These are phyloP conservation scores for Coemansia sp. DNA, from an alignment of 192 early-diverging fungal genomes.

Conservation along the genomic window DNA sequence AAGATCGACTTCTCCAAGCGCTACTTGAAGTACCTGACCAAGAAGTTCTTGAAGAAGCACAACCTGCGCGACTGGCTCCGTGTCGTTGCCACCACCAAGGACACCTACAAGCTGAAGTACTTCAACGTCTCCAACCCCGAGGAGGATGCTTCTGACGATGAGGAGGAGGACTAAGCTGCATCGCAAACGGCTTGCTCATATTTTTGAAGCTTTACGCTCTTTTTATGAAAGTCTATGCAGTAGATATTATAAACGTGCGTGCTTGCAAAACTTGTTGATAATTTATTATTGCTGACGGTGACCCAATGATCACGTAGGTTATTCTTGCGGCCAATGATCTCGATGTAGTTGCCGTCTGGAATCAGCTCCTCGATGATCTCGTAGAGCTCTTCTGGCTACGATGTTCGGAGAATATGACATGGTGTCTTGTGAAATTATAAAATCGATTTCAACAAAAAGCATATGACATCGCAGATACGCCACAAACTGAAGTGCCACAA, in stretches of 20 bases:
- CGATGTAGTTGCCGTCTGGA: conserved; percentile 88
- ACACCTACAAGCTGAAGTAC: conserved; percentile 95
- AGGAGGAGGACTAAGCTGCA: conserved; percentile 49
- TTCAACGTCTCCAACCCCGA: conserved; percentile 62
- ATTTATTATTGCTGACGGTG: conserved; percentile 79
- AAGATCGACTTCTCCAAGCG: conserved; percentile 91
- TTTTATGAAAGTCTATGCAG: conserved; percentile 9
- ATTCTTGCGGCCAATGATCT: conserved; percentile 96
- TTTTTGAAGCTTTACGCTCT: neutral
- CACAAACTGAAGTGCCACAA: conserved; percentile 64
- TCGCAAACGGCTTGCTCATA: conserved; percentile 7
- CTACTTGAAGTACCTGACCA: conserved; percentile 99
- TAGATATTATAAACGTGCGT: conserved; percentile 1
- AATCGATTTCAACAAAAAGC: neutral
- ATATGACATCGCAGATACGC: conserved; percentile 24
- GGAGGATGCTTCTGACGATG: conserved; percentile 39
- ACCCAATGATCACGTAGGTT: conserved; percentile 97
- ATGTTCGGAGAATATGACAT: conserved; percentile 64
- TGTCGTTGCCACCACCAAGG: conserved; percentile 88
- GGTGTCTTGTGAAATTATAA: too few species aligned
- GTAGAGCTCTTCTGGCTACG: conserved; percentile 96
- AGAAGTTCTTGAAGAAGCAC: conserved; percentile 99
- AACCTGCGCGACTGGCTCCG: conserved; percentile 98
- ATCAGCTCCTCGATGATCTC: conserved; percentile 93
- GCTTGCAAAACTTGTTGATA: neutral